Evolutionary conservation across 2,329 filamentous ascomycete genomes (phyloP), one percentile per base, ranked within the genome.

Genomic region (Helotiales sp.): DNA sequence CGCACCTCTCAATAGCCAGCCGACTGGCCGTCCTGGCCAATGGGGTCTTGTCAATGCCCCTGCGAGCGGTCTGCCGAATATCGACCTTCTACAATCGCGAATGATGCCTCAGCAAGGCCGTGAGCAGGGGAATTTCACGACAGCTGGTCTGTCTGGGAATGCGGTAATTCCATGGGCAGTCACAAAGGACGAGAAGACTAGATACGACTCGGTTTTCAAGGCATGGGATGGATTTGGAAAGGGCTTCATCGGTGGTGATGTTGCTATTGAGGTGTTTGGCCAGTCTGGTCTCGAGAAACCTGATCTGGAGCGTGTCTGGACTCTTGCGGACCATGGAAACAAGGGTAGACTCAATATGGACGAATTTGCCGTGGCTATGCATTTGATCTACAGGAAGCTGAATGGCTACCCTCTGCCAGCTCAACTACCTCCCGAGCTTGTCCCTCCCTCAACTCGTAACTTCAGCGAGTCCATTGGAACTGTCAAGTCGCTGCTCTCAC

Each of bases 21-120:
- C 95, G 5, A 99, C 95, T 2, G 95, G 95, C 10, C 79, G 85
- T 33, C 93, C 95, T 5, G 95, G 95, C 13, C 95, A 98, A 72
- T 99, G 95, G 95, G 95, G 95, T n/a, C 84, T 98, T 54, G 95
- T 98, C 30, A 99, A 99, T 73, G 90, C 92, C 1, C 95, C 95
- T 1, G 84, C 93, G 4, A 89, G 86, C 38, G 95, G 93, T 1
- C 76, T 99, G 62, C 95, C 95, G 1, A 97, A 97, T 67, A 96
- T 99, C 52, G 92, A 97, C 71, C 90, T 91, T 22, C 77, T 99
- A 51, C 91, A 96, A 69, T 88, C 91, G 57, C 90, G 92, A 61
- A 95, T 99, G 86, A 98, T 99, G 93, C 95, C 95, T 22, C 93
- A 99, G 71, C 86, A 90, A 66, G 95, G 95, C 44, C 89, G 95